Conservation (phyloP, 2,329 filamentous ascomycete species). For the Aureobasidium sp. region DNA sequence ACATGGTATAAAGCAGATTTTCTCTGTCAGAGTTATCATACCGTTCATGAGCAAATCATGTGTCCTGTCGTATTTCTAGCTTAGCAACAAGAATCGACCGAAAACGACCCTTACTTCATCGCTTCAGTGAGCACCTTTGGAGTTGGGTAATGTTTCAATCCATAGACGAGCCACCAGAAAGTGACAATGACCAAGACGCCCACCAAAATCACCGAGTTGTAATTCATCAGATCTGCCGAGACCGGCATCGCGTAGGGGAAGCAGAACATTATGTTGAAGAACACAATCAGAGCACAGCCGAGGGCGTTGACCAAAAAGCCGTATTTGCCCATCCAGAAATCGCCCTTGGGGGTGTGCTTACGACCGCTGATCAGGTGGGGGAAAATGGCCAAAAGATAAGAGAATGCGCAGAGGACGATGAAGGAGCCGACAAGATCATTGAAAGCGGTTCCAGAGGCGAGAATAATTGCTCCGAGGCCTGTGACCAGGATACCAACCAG, state of each 20-base stretch:
- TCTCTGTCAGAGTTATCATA: too few species aligned
- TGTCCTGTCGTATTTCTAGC: too few species aligned
- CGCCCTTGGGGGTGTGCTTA: constrained; percentile 26
- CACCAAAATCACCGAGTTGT: constrained; percentile 49
- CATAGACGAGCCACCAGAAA: constrained; percentile 47
- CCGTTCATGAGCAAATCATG: too few species aligned
- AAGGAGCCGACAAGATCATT: constrained; percentile 31
- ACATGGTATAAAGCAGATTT: too few species aligned
- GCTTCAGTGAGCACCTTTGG: constrained; percentile 35
- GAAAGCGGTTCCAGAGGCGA: constrained; percentile 30
- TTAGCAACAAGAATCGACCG: too few species aligned
- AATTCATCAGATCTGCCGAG: constrained; percentile 42
- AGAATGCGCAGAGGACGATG: constrained; percentile 30
- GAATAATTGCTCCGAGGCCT: constrained; percentile 30
- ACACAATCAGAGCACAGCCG: constrained; percentile 28
- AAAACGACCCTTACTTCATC: background rate
- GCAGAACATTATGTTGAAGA: constrained; percentile 33
- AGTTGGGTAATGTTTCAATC: constrained; percentile 42
- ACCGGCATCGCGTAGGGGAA: constrained; percentile 39
- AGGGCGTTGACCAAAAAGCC: constrained; percentile 29
- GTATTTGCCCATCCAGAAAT: constrained; percentile 30
- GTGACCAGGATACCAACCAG: constrained; percentile 47
- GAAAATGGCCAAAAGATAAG: constrained; percentile 31
- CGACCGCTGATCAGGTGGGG: constrained; percentile 29
- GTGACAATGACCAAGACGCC: constrained; percentile 42